Conservation (phyloP, 2,329 filamentous ascomycete species). For the Arthrobotrys sphaeroides region DNA sequence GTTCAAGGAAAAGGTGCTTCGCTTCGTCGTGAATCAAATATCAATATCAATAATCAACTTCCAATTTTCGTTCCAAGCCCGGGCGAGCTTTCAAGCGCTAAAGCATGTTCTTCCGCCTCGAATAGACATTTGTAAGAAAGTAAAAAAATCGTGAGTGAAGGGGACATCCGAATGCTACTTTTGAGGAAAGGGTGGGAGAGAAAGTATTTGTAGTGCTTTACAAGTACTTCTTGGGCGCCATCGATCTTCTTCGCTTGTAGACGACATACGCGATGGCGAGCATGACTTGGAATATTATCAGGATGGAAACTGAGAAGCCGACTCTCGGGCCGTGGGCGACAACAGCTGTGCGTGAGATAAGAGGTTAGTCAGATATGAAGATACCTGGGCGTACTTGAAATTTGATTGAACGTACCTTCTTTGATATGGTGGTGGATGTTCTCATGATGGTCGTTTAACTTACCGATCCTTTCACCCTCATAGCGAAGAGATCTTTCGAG, state of each 20-base stretch:
- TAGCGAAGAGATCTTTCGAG: slow-evolving; percentile 42
- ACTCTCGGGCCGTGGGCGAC: slow-evolving; percentile 68
- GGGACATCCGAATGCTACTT: background rate
- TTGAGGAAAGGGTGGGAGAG: background rate
- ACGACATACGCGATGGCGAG: slow-evolving; percentile 74
- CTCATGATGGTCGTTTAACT: slow-evolving; percentile 44
- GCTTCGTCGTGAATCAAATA: slow-evolving; percentile 14
- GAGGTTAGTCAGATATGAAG: background rate
- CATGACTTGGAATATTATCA: slow-evolving; percentile 78
- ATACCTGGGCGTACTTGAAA: no score
- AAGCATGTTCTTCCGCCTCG: background rate
- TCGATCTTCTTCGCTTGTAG: slow-evolving; percentile 81
- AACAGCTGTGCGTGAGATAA: slow-evolving; percentile 61
- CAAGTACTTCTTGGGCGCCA: slow-evolving; percentile 90
- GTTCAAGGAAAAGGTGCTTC: background rate
- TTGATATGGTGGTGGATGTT: slow-evolving; percentile 38
- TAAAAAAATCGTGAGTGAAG: background rate
- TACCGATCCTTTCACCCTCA: slow-evolving; percentile 38
- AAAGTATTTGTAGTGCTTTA: slow-evolving; percentile 60
- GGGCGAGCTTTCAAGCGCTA: background rate
- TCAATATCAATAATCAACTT: background rate
- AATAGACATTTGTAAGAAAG: background rate
- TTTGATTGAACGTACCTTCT: slow-evolving; percentile 16
- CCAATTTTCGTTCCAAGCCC: background rate
- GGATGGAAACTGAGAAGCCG: slow-evolving; percentile 72